Evolutionary conservation across 2,329 filamentous ascomycete genomes (phyloP).

Genomic region (Ceratocystis smalleyi): DNA sequence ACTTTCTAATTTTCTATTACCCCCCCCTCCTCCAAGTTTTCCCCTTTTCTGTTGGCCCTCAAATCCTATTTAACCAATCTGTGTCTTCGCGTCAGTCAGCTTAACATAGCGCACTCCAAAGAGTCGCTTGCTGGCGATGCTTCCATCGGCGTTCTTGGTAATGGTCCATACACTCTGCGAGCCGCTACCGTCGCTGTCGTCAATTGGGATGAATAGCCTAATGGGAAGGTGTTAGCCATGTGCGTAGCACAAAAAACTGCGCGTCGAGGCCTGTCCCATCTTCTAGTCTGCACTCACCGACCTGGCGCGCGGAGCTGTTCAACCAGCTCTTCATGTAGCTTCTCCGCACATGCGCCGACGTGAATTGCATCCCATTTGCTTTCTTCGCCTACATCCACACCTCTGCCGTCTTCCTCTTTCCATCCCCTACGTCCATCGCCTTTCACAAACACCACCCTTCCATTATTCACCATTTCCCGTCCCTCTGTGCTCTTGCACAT

Average conservation of each 20-base stretch:
- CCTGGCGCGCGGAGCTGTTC: constrained; percentile 68
- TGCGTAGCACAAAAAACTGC: neutral
- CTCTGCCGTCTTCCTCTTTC: constrained; percentile 28
- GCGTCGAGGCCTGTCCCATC: constrained; percentile 15
- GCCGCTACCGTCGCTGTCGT: constrained; percentile 32
- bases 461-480: constrained; percentile 41
- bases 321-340: constrained; percentile 56
- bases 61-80: neutral
- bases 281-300: constrained; percentile 27
- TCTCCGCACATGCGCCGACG: constrained; percentile 70
- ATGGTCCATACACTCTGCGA: constrained; percentile 58
- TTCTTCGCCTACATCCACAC: neutral
- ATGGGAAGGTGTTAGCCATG: neutral
- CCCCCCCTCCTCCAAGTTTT: neutral
- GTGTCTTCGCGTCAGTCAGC: constrained; percentile 50
- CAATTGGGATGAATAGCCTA: constrained; percentile 63
- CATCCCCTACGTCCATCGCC: constrained; percentile 61
- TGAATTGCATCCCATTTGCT: constrained; percentile 74
- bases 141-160: constrained; percentile 53
- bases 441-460: constrained; percentile 54
- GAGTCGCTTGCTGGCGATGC: constrained; percentile 36
- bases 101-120: constrained; percentile 66
- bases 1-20: neutral
- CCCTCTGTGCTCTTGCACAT: constrained; percentile 49
- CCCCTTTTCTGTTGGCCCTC: neutral